A percentile compares a stretch with the other conserved stretches of the same genome.
phyloP scores from a whole-genome alignment of 805 yeast species.

The Pichia sporocuriosa region DNA sequence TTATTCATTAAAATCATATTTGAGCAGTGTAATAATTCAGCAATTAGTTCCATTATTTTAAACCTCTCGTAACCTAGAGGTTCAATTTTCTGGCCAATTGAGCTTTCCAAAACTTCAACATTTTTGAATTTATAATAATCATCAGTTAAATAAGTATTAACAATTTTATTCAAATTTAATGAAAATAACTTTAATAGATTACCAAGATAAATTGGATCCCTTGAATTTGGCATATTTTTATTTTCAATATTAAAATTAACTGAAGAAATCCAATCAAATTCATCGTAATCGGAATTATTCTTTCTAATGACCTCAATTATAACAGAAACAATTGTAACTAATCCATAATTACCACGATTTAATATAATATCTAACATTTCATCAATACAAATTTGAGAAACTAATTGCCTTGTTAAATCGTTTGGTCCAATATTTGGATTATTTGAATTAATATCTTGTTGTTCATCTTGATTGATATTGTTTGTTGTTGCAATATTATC shows the following conservation, averaged over 20 bases:
- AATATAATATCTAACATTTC: conserved; percentile 72
- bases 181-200: conserved; percentile 74
- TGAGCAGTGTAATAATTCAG: conserved; percentile 91
- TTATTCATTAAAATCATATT: conserved; percentile 90
- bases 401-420: conserved; percentile 84
- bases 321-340: conserved; percentile 90
- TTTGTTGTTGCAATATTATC: conserved; percentile 13
- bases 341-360: conserved; percentile 65
- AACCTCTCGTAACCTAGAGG: conserved; percentile 88
- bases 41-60: conserved; percentile 83
- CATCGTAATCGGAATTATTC: conserved; percentile 91
- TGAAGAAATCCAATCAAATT: conserved; percentile 31
- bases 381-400: conserved; percentile 58
- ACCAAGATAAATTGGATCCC: conserved; percentile 92
- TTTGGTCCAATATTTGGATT: conserved; percentile 94
- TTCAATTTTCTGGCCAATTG: conserved; percentile 50
- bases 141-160: conserved; percentile 27
- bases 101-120: conserved; percentile 31
- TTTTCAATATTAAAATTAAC: conserved; percentile 13
- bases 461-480: conserved; percentile 40
- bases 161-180: conserved; percentile 28
- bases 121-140: conserved; percentile 17
- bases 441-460: conserved; percentile 32
- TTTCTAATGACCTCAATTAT: conserved; percentile 89
- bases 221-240: conserved; percentile 66